phyloP scores from a whole-genome alignment of 768 basidiomycete species.

The Panaeolus papilionaceus region DNA sequence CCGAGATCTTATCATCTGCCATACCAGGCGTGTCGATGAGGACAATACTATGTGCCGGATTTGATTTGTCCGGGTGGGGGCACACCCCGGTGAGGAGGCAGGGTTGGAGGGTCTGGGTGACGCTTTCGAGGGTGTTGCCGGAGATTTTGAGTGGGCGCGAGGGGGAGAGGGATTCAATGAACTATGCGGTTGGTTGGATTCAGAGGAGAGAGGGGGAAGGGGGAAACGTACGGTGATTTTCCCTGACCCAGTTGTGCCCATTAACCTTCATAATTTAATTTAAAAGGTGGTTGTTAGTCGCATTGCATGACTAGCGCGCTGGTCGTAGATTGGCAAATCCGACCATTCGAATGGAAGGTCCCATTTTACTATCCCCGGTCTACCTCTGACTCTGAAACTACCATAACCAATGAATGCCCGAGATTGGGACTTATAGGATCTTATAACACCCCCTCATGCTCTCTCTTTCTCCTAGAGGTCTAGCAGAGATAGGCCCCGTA shows the following conservation, averaged over 20 bases:
- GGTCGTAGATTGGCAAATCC: not conserved
- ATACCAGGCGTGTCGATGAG: not conserved
- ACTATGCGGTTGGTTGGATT: not conserved
- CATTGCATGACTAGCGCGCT: too few species aligned
- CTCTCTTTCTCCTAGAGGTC: not conserved
- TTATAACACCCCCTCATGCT: not conserved
- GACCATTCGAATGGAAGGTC: not conserved
- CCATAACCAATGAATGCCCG: not conserved
- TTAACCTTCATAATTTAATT: not conserved
- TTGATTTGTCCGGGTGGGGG: not conserved
- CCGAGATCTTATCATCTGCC: not conserved
- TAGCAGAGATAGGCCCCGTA: not conserved
- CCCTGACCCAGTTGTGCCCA: not conserved
- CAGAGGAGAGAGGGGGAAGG: too few species aligned
- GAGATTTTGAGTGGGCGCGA: not conserved
- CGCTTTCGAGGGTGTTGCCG: not conserved
- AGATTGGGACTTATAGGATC: not conserved
- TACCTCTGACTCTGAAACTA: too few species aligned
- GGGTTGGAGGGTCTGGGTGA: not conserved
- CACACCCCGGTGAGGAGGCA: not conserved
- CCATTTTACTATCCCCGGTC: too few species aligned
- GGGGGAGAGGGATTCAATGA: not conserved
- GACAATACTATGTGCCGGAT: not conserved
- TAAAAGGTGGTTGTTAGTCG: too few species aligned
- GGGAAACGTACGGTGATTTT: too few species aligned